Percentiles rank a stretch among this genome's conserved stretches.
Evolutionary conservation across 208 protist species (phyloP).

Genomic region (Strigomonas culicis): DNA sequence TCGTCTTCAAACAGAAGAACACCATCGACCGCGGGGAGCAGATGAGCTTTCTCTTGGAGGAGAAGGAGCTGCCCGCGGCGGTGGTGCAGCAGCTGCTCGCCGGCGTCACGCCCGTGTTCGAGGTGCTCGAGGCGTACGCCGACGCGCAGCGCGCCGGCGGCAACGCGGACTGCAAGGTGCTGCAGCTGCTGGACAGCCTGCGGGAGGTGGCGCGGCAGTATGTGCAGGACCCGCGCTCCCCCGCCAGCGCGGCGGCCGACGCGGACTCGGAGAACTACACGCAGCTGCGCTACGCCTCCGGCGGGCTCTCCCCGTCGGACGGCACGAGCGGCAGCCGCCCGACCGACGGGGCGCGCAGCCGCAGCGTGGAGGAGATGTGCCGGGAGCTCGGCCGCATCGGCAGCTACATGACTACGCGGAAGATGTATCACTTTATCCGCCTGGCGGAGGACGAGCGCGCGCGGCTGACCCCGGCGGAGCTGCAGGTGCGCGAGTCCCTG

Average conservation of each 20-base stretch:
- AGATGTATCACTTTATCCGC: conserved; percentile 25
- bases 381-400: conserved; percentile 17
- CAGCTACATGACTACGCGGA: conserved; percentile 26
- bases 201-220: neutral
- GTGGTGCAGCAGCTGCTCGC: conserved; percentile 36
- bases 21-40: conserved; percentile 66
- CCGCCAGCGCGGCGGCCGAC: neutral
- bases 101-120: conserved; percentile 13
- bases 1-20: conserved; percentile 64
- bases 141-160: neutral
- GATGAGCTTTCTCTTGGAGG: conserved; percentile 47
- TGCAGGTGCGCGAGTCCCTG: conserved; percentile 15
- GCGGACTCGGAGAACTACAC: conserved; percentile 3
- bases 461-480: conserved; percentile 18
- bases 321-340: neutral
- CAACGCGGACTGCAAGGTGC: neutral
- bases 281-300: conserved; percentile 17
- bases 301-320: neutral
- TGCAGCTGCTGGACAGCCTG: neutral
- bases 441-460: neutral
- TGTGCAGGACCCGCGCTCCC: neutral
- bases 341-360: neutral
- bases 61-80: conserved; percentile 31
- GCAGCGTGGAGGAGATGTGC: neutral
- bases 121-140: conserved; percentile 18